Evolutionary conservation across 352 stramenopile genomes (phyloP), one percentile per base, ranked within the genome.

Genomic region (Peronospora destructor): DNA sequence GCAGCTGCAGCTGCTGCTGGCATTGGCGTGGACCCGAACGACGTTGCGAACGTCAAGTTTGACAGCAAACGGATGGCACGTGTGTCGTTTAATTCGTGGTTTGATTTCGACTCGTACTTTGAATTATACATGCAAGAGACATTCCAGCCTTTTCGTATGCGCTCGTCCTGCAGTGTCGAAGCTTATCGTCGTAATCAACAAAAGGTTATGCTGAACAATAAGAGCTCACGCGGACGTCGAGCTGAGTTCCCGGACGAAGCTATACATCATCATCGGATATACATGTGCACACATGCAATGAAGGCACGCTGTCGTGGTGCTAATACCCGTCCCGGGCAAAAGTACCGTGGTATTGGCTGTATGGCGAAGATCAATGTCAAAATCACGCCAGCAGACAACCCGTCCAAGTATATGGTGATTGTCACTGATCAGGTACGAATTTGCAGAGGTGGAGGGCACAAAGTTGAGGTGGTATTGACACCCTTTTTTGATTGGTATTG

Each of bases 331-430:
- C 76, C 80, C 0, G 80, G 80, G 0, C 80, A 91, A 25, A 88
- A 89, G 50, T 91, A 91, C 51, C 76, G 80, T 32, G 80, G 80
- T 26, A 88, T 91, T 43, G 80, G 80, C 41, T 91, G 80, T 51
- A 87, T 87, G 49, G 77, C 80, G 49, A 91, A 91, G 66, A 91
- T 91, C 52, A 91, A 91, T 58, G 80, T 88, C 38, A 91, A 91
- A 67, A 91, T 91, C 56, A 87, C 71, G 13, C 77, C 80, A 21
- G 83, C 77, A 3, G 80, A 91, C 43, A 91, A 88, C 47, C 62
- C 71, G 14, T 82, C 60, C 66, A 87, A 88, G 71, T 91, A 91
- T 59, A 88, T 88, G 77, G 80, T 91, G 32, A 88, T 91, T 50
- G 80, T 91, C 35, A 91, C 80, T 3, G 80, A 91, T 52, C 80